A percentile compares a stretch with the other conserved stretches of the same genome.
Evolutionary conservation across 768 basidiomycete species (phyloP).

Genomic region (Auriscalpium vulgare): DNA sequence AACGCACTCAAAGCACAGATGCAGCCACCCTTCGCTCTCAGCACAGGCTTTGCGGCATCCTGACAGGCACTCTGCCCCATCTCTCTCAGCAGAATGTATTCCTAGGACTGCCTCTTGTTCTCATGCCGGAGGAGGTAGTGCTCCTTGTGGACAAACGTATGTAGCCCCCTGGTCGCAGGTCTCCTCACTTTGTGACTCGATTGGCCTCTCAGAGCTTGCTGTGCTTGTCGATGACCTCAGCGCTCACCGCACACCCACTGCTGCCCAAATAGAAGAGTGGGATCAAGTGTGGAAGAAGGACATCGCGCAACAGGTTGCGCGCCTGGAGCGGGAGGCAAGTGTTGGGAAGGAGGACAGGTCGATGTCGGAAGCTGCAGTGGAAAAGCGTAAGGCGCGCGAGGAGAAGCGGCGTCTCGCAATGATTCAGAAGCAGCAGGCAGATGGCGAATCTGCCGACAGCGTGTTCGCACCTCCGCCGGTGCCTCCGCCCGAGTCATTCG

Average conservation of each 20-base stretch:
- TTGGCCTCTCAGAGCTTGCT: constrained; percentile 50
- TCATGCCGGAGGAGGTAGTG: constrained; percentile 90
- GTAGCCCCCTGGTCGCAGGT: constrained; percentile 9
- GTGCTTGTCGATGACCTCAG: constrained; percentile 65
- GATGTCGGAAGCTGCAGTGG: constrained; percentile 50
- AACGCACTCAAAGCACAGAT: constrained; percentile 37
- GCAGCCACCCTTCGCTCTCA: constrained; percentile 71
- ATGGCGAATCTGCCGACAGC: background rate
- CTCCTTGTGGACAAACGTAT: constrained; percentile 77
- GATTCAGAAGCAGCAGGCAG: background rate
- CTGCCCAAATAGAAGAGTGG: constrained; percentile 45
- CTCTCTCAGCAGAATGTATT: constrained; percentile 96
- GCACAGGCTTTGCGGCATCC: constrained; percentile 76
- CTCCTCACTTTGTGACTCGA: constrained; percentile 1
- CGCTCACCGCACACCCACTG: constrained; percentile 45
- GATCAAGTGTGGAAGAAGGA: constrained; percentile 37
- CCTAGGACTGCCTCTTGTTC: constrained; percentile 80
- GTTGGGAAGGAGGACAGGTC: constrained; percentile 31
- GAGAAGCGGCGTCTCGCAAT: constrained; percentile 23
- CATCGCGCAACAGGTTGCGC: constrained; percentile 39
- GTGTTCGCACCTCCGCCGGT: background rate
- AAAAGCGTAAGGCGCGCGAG: constrained; percentile 68
- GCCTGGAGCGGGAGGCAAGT: constrained; percentile 42
- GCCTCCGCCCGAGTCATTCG: constrained; percentile 11
- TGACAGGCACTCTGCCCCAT: constrained; percentile 89